Base-by-base conservation (phyloP, 1,284 basidiomycete genomes). In the Tetrapyrgos nigripes region DNA sequence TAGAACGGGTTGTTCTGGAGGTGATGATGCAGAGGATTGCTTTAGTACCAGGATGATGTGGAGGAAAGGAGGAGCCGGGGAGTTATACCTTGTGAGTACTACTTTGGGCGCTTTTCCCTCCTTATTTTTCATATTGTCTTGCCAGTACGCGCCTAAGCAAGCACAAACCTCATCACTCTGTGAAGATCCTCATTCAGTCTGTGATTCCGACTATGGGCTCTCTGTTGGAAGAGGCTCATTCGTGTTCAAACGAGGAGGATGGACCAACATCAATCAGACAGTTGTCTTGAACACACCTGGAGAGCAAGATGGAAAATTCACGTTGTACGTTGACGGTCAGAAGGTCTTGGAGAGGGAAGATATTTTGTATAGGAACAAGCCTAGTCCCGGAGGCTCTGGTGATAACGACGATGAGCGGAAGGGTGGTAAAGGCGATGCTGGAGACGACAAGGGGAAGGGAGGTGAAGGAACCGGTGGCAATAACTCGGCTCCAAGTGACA, bases 21-120 rank as follows among this genome's bases (percentile, higher is more conserved):
- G 90, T 4, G 78, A 85, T 60, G 76, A 75, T 4, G 90, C 89
- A 6, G 55, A 72, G 33, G 78, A 82, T 54, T 92, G 90, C 63
- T 92, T 90, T 66, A 90, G 88, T 69, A 90, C 87, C 19, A 75
- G 90, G 27, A 58, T 92, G 61, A 92, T 92, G 90, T 92, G 90
- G 90, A 78, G 90, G 46, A 65, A 69, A 10, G 75, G 72, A 0
- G 89, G 88, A 3, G 68, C 68, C 0, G 89, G 90, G 1, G 90
- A 92, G 68, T 72, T 93, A 26, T 93, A 93, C 67, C 76, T 93
- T 56, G 90, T 91, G 66, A 56, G 83, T 74, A 13, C 13, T 40
- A 8, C 31, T 8, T 56, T 44, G 23, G 51, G 54, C 19, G 49
- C 52, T 33, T 2, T 45, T 43, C 11, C 10, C 33, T 9, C 27